These are phyloP conservation scores for Colletotrichum sp. DNA, from an alignment of 2,329 filamentous ascomycete species.

Conservation along the genomic window DNA sequence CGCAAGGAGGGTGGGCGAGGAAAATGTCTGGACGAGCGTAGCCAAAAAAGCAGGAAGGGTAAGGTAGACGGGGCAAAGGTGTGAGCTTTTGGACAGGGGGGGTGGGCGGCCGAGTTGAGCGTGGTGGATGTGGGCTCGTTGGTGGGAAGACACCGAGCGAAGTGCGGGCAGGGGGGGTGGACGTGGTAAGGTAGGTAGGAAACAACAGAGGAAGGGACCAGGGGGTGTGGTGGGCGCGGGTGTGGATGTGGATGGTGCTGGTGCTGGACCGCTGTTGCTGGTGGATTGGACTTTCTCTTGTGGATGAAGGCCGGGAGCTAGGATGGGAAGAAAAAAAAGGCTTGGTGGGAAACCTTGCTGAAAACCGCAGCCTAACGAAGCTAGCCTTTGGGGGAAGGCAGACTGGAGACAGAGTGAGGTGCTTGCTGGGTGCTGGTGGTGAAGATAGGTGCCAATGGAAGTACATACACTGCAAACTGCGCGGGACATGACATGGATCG, in stretches of 20 bases:
- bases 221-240: not conserved
- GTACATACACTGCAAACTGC: not conserved
- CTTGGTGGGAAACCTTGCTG: not conserved
- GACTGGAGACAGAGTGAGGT: not conserved
- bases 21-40: conserved; percentile 10
- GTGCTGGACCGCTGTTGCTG: not conserved
- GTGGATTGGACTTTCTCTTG: not conserved
- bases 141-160: conserved; percentile 7
- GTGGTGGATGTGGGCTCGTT: not conserved
- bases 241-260: not conserved
- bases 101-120: not conserved
- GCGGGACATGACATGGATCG: not conserved
- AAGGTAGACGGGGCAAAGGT: not conserved
- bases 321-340: conserved; percentile 2
- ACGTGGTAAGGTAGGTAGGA: not conserved
- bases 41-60: not conserved
- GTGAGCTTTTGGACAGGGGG: not conserved
- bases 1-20: conserved; percentile 10
- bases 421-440: not conserved
- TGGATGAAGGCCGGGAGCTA: conserved; percentile 10
- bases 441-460: not conserved
- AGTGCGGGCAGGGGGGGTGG: not conserved
- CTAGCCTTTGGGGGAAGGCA: not conserved
- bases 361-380: not conserved
- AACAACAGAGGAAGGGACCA: not conserved